Conservation (phyloP, 177 flowering plant genomes). For the Vitis hybrid region DNA sequence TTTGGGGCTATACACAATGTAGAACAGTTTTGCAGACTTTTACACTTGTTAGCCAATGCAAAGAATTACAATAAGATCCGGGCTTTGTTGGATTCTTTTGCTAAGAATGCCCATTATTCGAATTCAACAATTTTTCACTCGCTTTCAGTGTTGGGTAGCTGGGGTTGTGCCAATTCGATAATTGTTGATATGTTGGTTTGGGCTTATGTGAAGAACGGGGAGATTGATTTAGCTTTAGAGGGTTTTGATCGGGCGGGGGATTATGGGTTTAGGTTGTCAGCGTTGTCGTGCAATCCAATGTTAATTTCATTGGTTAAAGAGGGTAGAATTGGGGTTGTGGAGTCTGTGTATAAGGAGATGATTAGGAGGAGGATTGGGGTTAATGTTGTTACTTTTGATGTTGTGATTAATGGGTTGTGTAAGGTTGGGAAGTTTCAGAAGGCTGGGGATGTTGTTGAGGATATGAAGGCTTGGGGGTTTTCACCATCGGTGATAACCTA, state of each 20-base stretch:
- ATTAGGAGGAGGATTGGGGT: constrained; percentile 45
- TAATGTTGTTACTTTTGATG: constrained; percentile 42
- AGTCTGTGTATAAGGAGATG: constrained; percentile 54
- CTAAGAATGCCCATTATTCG: constrained; percentile 22
- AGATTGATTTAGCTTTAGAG: constrained; percentile 39
- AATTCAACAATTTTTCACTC: constrained; percentile 43
- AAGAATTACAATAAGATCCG: constrained; percentile 39
- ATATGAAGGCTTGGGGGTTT: constrained; percentile 50
- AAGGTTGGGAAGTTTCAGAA: constrained; percentile 58
- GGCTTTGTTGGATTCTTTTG: constrained; percentile 41
- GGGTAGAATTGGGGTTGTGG: constrained; percentile 30
- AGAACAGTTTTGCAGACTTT: constrained; percentile 31
- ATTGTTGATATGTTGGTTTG: constrained; percentile 57
- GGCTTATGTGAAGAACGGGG: constrained; percentile 41
- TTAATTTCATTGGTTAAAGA: constrained; percentile 47
- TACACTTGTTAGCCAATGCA: constrained; percentile 29
- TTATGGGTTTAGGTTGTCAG: constrained; percentile 54
- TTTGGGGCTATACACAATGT: constrained; percentile 27
- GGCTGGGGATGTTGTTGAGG: constrained; percentile 58
- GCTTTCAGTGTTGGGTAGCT: constrained; percentile 27
- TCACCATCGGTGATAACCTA: constrained; percentile 47
- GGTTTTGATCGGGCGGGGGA: constrained; percentile 61
- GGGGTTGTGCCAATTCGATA: constrained; percentile 29
- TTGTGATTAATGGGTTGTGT: constrained; percentile 55
- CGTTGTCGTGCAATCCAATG: constrained; percentile 50